phyloP scores from a whole-genome alignment of 2,329 filamentous ascomycete genomes.

The Aspergillus sp. region DNA sequence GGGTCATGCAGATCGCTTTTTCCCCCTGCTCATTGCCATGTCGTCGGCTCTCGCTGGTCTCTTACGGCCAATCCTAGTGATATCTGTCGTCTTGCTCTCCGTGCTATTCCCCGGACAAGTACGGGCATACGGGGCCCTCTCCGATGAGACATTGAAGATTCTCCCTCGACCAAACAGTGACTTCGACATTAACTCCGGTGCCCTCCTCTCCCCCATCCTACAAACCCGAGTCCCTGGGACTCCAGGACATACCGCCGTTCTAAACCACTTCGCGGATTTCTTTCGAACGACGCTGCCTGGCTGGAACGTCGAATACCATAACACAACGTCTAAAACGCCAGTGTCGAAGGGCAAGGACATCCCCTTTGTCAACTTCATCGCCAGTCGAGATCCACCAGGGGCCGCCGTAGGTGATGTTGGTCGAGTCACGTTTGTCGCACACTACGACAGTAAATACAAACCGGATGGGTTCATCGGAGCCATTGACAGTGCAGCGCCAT shows the following conservation, averaged over 20 bases:
- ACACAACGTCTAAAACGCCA: slow-evolving; percentile 79
- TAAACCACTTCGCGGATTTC: slow-evolving; percentile 76
- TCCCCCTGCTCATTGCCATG: slow-evolving; percentile 14
- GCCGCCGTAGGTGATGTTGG: slow-evolving; percentile 64
- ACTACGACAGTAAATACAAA: slow-evolving; percentile 78
- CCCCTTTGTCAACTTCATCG: slow-evolving; percentile 80
- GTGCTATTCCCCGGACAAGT: slow-evolving; percentile 14
- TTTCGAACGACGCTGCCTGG: slow-evolving; percentile 64
- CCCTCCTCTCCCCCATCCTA: slow-evolving; percentile 76
- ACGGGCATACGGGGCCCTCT: slow-evolving; percentile 53
- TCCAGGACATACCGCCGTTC: slow-evolving; percentile 60
- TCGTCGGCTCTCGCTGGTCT: slow-evolving; percentile 20
- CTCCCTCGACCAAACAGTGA: slow-evolving; percentile 65
- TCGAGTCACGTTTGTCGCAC: slow-evolving; percentile 77
- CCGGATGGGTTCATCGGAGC: slow-evolving; percentile 88
- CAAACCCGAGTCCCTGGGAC: slow-evolving; percentile 84
- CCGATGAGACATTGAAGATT: slow-evolving; percentile 62
- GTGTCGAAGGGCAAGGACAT: slow-evolving; percentile 61
- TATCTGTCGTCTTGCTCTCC: slow-evolving; percentile 18
- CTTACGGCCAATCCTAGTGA: slow-evolving; percentile 16
- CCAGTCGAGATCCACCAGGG: slow-evolving; percentile 83
- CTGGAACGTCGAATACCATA: slow-evolving; percentile 79
- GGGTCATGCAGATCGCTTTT: slow-evolving; percentile 2
- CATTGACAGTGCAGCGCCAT: slow-evolving; percentile 87
- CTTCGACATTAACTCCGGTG: slow-evolving; percentile 69